Base-by-base conservation (phyloP, 257 asterid species). In the Przewalskia tangutica region DNA sequence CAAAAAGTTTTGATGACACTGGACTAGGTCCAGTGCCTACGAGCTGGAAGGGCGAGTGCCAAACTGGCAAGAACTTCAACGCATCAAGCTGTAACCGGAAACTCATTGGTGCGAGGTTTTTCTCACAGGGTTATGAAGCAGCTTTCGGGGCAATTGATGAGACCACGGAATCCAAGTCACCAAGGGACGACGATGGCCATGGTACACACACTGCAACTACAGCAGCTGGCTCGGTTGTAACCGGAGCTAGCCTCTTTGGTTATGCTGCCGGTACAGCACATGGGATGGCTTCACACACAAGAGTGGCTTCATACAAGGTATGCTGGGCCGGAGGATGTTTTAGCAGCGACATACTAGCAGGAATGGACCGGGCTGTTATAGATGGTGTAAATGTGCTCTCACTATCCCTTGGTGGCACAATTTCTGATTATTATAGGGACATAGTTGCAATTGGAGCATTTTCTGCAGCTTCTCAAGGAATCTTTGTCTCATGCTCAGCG, bases 171-270 rank as follows among this genome's bases (percentile, higher is more conserved):
- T 88, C 96, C 1, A 88, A 85, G 87, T 91, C 96, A 46, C 95
- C 97, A 0, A 89, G 93, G 85, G 97, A 93, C 7, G 91, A 91
- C 18, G 92, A 88, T 10, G 97, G 97, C 80, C 97, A 91, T 12
- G 97, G 97, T 11, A 88, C 97, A 8, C 97, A 91, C 85, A 93
- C 97, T 0, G 86, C 93, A n/a, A 88, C 89, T 65, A 93, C 95
- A 2, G 92, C 93, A 8, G 97, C 90, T 4, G 97, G 97, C 18
- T 88, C 95, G 0, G 27, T 93, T 17, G 91, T 92, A n/a, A 86
- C 84, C 0, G 89, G 94, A 81, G 97, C 95, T 11, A 91, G 85
- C 84, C 89, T 92, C 42, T 90, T 91, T 3, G 95, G 97, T 11
- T 91, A 81, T 63, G 97, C 88, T 34, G 58, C 87, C 5, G 97